Conservation (phyloP, 345 rosid genomes). For the Boechera stricta region DNA sequence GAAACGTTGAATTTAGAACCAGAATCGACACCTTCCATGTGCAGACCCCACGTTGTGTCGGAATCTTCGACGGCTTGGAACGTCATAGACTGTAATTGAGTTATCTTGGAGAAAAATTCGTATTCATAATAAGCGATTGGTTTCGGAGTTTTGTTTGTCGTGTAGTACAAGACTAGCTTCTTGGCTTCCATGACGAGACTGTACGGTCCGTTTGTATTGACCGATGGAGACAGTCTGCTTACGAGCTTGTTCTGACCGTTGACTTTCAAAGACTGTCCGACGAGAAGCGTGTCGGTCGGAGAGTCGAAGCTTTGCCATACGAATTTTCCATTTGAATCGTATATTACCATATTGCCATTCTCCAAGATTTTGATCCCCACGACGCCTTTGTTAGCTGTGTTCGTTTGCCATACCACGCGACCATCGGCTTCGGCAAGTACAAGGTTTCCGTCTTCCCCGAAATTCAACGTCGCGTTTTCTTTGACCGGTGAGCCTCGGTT, state of each 20-base stretch:
- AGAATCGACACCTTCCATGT: slow-evolving; percentile 23
- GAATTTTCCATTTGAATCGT: slow-evolving; percentile 51
- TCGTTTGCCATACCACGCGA: slow-evolving; percentile 62
- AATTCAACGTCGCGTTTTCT: slow-evolving; percentile 60
- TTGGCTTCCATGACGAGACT: slow-evolving; percentile 61
- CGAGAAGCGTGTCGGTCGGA: slow-evolving; percentile 69
- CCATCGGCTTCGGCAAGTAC: slow-evolving; percentile 65
- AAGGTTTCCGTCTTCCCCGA: slow-evolving; percentile 62
- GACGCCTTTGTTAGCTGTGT: slow-evolving; percentile 65
- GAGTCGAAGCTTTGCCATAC: slow-evolving; percentile 67
- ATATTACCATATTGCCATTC: slow-evolving; percentile 69
- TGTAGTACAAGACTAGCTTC: slow-evolving; percentile 48
- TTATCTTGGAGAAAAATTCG: neutral
- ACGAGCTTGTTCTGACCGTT: slow-evolving; percentile 53
- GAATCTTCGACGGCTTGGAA: slow-evolving; percentile 39
- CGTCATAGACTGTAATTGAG: slow-evolving; percentile 24
- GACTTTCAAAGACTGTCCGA: slow-evolving; percentile 52
- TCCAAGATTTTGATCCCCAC: slow-evolving; percentile 57
- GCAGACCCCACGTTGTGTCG: slow-evolving; percentile 41
- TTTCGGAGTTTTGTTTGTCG: slow-evolving; percentile 43
- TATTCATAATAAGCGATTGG: slow-evolving; percentile 46
- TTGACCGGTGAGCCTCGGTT: slow-evolving; percentile 64
- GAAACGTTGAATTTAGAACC: slow-evolving; percentile 31
- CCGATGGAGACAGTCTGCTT: slow-evolving; percentile 50
- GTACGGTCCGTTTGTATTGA: slow-evolving; percentile 52